Conservation (phyloP, 148 eudicot species). For the Pharnaceum exiguum region DNA sequence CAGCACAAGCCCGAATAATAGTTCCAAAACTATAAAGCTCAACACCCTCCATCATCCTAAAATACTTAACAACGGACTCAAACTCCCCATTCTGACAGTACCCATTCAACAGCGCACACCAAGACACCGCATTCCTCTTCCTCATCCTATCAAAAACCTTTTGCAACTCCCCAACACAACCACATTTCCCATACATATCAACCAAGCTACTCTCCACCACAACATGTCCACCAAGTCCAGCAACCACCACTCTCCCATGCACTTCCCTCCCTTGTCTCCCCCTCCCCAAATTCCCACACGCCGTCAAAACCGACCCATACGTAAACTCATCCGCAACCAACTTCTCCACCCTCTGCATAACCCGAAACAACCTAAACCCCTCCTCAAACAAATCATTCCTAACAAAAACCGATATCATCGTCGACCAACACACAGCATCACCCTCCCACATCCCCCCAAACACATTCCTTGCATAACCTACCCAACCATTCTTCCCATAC, state of each 20-base stretch:
- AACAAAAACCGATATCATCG: conserved; percentile 51
- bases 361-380: conserved; percentile 47
- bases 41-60: conserved; percentile 39
- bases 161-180: conserved; percentile 37
- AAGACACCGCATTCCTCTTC: conserved; percentile 55
- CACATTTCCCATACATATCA: conserved; percentile 89
- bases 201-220: conserved; percentile 71
- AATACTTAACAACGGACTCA: conserved; percentile 45
- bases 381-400: conserved; percentile 57
- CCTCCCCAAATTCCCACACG: conserved; percentile 68
- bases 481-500: conserved; percentile 56
- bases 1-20: conserved; percentile 79
- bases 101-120: conserved; percentile 77
- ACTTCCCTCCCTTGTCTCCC: conserved; percentile 63
- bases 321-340: conserved; percentile 54
- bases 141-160: conserved; percentile 55
- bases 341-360: conserved; percentile 41
- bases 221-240: conserved; percentile 45
- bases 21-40: conserved; percentile 78
- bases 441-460: conserved; percentile 63
- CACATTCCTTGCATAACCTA: conserved; percentile 40
- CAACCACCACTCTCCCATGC: conserved; percentile 44
- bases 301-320: conserved; percentile 61
- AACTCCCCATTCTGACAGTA: conserved; percentile 72
- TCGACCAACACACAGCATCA: conserved; percentile 75